A percentile compares a stretch with the other conserved stretches of the same genome.
phyloP scores from a whole-genome alignment of 257 asterid species.

The Solanum acaule region DNA sequence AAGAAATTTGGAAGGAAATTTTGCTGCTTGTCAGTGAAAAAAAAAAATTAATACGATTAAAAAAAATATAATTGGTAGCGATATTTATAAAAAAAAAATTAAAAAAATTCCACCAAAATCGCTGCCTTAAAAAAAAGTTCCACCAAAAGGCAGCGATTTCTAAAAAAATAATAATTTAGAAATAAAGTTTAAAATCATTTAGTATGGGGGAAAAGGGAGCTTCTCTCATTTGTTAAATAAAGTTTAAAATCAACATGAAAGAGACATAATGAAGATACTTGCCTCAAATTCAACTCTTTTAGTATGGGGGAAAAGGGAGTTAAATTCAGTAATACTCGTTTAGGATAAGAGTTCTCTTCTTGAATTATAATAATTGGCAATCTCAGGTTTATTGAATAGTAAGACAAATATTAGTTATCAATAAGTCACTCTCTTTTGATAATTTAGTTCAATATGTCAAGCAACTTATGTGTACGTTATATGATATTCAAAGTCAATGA shows the following conservation, averaged over 20 bases:
- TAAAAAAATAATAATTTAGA: too few species aligned
- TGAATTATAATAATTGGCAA: neutral
- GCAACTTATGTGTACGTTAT: neutral
- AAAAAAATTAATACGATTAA: too few species aligned
- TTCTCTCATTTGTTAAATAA: neutral
- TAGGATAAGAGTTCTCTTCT: neutral
- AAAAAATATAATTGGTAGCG: too few species aligned
- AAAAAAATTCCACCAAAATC: too few species aligned
- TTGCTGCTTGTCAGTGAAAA: too few species aligned
- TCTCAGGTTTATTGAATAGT: neutral
- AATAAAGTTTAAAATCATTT: too few species aligned
- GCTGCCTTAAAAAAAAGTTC: too few species aligned
- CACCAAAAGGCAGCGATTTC: too few species aligned
- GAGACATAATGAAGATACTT: neutral
- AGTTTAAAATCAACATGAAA: neutral
- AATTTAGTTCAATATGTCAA: neutral
- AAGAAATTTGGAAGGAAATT: too few species aligned
- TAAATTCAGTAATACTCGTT: neutral
- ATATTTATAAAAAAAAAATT: too few species aligned
- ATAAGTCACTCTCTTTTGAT: neutral
- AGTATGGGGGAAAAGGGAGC: too few species aligned
- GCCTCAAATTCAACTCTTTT: constrained; percentile 17
- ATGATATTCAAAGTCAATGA: neutral
- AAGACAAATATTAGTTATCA: neutral
- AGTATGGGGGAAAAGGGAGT: neutral